Percentiles rank a stretch among this genome's conserved stretches.
Conservation (phyloP, 1,284 basidiomycete species). For the Abortiporus biennis region DNA sequence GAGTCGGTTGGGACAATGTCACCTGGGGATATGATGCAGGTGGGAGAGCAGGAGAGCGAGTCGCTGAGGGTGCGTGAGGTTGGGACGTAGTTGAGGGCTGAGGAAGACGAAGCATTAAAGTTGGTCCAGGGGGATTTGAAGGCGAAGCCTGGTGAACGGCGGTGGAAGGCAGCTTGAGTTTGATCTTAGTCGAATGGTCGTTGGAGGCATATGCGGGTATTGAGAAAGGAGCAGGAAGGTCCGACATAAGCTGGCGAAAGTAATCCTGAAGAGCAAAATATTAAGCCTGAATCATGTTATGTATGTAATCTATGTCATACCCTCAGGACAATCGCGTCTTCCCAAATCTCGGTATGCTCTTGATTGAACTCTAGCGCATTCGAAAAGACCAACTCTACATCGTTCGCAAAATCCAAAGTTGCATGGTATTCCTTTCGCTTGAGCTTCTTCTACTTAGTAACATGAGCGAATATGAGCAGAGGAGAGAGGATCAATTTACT, state of each 20-base stretch:
- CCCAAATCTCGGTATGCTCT: constrained; percentile 72
- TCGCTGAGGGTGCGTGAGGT: constrained; percentile 5
- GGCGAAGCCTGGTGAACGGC: constrained; percentile 21
- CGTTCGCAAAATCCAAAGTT: constrained; percentile 70
- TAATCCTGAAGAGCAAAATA: constrained; percentile 40
- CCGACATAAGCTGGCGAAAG: constrained; percentile 69
- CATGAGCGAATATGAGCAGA: constrained; percentile 5
- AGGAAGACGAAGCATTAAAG: constrained; percentile 13
- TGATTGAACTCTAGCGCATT: constrained; percentile 84
- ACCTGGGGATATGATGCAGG: background rate
- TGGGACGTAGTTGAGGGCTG: constrained; percentile 12
- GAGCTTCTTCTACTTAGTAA: constrained; percentile 52
- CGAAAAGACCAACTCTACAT: constrained; percentile 87
- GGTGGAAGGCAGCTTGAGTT: constrained; percentile 51
- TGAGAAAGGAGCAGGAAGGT: constrained; percentile 58
- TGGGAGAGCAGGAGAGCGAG: background rate
- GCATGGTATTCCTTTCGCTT: constrained; percentile 69
- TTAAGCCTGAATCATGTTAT: constrained; percentile 9
- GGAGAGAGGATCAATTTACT: constrained; percentile 23
- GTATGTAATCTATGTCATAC: constrained; percentile 32
- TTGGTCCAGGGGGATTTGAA: constrained; percentile 4
- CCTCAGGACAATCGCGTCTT: constrained; percentile 60
- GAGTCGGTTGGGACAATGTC: background rate
- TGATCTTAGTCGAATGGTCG: constrained; percentile 56
- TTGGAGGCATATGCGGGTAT: constrained; percentile 48